Base-by-base conservation (phyloP, 192 early-diverging fungal species). In the Coemansia sp. region DNA sequence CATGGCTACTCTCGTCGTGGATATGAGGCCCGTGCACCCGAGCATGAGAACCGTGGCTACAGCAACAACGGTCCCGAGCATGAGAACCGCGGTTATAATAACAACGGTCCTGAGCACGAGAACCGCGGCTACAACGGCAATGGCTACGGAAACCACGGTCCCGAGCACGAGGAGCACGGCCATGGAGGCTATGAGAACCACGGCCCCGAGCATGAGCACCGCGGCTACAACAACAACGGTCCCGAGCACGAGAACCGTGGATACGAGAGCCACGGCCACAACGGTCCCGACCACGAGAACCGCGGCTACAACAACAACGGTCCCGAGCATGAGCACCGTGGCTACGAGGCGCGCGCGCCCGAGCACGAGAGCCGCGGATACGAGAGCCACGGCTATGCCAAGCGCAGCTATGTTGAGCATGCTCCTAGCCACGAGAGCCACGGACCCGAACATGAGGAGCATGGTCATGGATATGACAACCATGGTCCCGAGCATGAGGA, bases 391-490 rank as follows among this genome's bases (percentile, higher is more conserved):
- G 36, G 46, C 50, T 62, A 68, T 55, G 40, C 54, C 44, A 54
- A 55, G 53, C 66, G 66, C 33, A 46, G 65, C 58, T 59, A 60
- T 19, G 57, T 60, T 39, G 65, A 68, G 65, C 18, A 56, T 19
- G 58, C 53, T 26, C 58, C 58, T 15, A 22, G 33, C 4, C 44
- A 63, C 29, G 39, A 68, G 59, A 56, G 53, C 26, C 50, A 59
- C 42, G 36, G 46, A 29, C 58, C 58, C 8, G 55, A 57, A 43
- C 44, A 57, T 55, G 26, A 56, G 6, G 53, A 48, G 40, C 43
- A 46, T 10, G 50, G 32, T 8, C 62, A 54, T 17, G 34, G 34
- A 26, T 26, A 59, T 10, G 8, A 59, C 26, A 35, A 39, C 37
- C 15, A 39, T 27, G 56, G 40, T 15, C 37, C 37, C 27, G 56